Conservation (phyloP, 345 rosid genomes). For the Melaleuca quinquenervia region DNA sequence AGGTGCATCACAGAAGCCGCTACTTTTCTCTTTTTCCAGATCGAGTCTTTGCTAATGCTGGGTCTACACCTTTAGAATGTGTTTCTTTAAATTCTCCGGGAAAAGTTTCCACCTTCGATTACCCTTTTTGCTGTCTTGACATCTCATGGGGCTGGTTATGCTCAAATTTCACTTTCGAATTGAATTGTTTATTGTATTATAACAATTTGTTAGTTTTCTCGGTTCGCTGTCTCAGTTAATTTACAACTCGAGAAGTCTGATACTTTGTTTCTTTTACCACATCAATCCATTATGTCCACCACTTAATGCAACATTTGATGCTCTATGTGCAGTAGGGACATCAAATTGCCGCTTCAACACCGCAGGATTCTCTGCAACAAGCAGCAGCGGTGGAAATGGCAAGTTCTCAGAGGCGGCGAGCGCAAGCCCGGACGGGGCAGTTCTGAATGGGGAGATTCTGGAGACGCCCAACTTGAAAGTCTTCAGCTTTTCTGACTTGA, state of each 20-base stretch:
- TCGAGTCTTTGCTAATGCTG: not conserved
- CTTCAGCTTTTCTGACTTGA: conserved; percentile 52
- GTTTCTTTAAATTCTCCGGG: not conserved
- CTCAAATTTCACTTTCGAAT: not conserved
- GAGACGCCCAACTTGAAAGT: conserved; percentile 32
- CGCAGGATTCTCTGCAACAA: not conserved
- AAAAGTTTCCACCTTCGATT: not conserved
- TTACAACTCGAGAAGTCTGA: not conserved
- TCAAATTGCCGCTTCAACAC: not conserved
- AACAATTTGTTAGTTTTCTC: not conserved
- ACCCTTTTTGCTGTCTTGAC: not conserved
- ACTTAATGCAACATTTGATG: not conserved
- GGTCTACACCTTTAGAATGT: not conserved
- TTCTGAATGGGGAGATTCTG: conserved; percentile 15
- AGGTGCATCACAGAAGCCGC: not conserved
- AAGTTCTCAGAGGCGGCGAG: not conserved
- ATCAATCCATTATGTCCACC: not conserved
- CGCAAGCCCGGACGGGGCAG: not conserved
- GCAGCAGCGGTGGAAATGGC: not conserved
- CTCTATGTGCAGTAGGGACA: not conserved
- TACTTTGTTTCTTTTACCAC: not conserved
- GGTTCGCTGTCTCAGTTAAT: not conserved
- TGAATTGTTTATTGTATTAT: not conserved
- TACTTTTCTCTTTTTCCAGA: not conserved
- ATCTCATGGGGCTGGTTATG: not conserved